These are phyloP conservation scores for Antrodiella citrinella DNA, from an alignment of 768 basidiomycete species.

Conservation along the genomic window DNA sequence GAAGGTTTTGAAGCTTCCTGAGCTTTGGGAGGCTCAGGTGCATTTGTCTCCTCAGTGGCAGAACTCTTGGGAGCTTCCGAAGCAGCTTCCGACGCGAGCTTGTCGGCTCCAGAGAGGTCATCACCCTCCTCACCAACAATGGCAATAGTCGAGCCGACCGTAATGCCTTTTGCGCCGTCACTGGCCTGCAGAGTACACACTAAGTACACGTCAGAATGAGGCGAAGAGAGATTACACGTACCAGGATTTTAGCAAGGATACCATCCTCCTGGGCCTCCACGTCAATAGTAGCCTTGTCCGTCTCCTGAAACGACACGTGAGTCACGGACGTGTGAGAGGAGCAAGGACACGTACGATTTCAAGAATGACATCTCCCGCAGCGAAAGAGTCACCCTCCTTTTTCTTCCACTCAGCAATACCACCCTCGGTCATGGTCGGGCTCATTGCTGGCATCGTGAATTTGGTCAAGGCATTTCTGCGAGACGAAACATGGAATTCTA, in stretches of 20 bases:
- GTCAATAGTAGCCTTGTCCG: conserved; percentile 99
- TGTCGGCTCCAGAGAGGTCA: conserved; percentile 76
- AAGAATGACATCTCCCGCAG: conserved; percentile 87
- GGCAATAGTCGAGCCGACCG: conserved; percentile 85
- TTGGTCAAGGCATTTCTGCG: conserved; percentile 72
- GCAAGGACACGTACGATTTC: conserved; percentile 68
- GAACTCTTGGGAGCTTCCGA: conserved; percentile 34
- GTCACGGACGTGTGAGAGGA: conserved; percentile 9
- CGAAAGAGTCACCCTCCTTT: conserved; percentile 87
- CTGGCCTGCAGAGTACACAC: conserved; percentile 38
- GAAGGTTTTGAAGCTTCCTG: conserved; percentile 27
- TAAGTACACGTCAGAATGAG: conserved; percentile 2
- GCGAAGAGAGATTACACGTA: conserved; percentile 31
- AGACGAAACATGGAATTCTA: conserved; percentile 81
- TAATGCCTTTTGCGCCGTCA: conserved; percentile 82
- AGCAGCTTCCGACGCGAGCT: conserved; percentile 57
- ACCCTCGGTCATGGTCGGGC: conserved; percentile 99
- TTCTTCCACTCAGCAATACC: conserved; percentile 98
- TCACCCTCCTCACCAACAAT: conserved; percentile 94
- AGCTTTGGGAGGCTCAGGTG: conserved; percentile 36
- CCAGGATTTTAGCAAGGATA: conserved; percentile 92
- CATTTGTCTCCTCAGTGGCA: conserved; percentile 25
- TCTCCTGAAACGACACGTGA: conserved; percentile 57
- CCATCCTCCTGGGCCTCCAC: conserved; percentile 99
- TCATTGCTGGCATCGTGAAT: conserved; percentile 98